Percentiles rank a stretch among this genome's conserved stretches.
These are phyloP conservation scores for Backusella sp. DNA, from an alignment of 192 early-diverging fungal genomes.

Conservation along the genomic window DNA sequence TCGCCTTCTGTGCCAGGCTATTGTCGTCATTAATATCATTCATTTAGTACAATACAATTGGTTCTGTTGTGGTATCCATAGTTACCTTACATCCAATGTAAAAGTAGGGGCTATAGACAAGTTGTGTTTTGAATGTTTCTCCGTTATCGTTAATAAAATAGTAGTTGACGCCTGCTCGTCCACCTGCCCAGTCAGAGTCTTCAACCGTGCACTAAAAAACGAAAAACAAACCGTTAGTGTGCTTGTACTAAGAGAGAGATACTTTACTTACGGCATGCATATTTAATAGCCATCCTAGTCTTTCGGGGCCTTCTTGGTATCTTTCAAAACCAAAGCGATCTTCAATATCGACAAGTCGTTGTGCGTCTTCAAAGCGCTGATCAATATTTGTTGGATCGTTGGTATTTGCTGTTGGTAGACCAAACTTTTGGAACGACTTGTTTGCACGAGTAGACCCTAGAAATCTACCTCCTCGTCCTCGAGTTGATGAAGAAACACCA, in stretches of 20 bases:
- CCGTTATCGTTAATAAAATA: conserved; percentile 94
- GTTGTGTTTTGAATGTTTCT: conserved; percentile 83
- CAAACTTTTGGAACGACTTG: conserved; percentile 14
- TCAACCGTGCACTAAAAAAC: conserved; percentile 56
- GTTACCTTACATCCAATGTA: conserved; percentile 79
- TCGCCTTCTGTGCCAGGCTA: conserved; percentile 73
- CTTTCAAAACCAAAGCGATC: conserved; percentile 61
- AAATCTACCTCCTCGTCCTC: conserved; percentile 2
- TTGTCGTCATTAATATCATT: neutral
- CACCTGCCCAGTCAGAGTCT: conserved; percentile 61
- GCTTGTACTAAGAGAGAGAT: conserved; percentile 16
- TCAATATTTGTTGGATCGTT: conserved; percentile 30
- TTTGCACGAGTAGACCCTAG: neutral
- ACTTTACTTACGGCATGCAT: conserved; percentile 72
- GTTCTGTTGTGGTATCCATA: neutral
- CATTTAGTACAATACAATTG: neutral
- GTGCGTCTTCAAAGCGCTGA: conserved; percentile 40
- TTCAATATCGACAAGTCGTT: conserved; percentile 51
- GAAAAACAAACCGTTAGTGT: neutral
- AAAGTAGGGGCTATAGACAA: conserved; percentile 89
- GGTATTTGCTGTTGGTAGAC: conserved; percentile 12
- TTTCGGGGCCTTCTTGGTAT: conserved; percentile 69
- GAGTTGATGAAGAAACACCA: conserved; percentile 9
- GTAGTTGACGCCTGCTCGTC: conserved; percentile 79
- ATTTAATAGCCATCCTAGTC: conserved; percentile 94